phyloP scores from a whole-genome alignment of 441 rosid species.

The Croton laevigatus region DNA sequence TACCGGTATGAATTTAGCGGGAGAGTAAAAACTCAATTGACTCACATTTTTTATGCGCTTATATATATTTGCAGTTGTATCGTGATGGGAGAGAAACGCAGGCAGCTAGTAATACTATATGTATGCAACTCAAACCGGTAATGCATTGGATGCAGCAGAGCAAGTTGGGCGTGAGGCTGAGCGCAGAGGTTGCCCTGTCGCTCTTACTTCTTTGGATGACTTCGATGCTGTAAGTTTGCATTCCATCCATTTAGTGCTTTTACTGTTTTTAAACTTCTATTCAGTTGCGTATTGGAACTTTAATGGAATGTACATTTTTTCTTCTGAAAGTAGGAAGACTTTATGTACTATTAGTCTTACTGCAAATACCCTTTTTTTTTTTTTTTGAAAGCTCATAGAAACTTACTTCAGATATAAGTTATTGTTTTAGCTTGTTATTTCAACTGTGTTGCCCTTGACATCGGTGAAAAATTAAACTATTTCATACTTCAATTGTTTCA shows the following conservation, averaged over 20 bases:
- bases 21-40: too few relatives aligned
- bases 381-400: not conserved
- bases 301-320: not conserved
- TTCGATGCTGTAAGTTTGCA: conserved; percentile 53
- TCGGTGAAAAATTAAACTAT: too few relatives aligned
- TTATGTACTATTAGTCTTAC: not conserved
- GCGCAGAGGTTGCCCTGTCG: conserved; percentile 55
- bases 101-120: conserved; percentile 52
- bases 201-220: conserved; percentile 52
- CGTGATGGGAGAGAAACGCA: conserved; percentile 34
- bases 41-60: too few relatives aligned
- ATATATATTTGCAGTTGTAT: not conserved
- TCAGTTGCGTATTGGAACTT: conserved; percentile 1
- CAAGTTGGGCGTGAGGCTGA: conserved; percentile 75
- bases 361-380: too few relatives aligned
- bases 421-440: conserved; percentile 1
- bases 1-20: not conserved
- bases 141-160: conserved; percentile 84
- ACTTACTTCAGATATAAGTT: not conserved
- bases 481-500: not conserved
- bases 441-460: not conserved
- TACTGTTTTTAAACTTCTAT: not conserved
- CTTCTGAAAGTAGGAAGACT: not conserved
- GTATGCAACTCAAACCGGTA: conserved; percentile 85
- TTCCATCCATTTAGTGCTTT: not conserved